Evolutionary conservation across 2,329 filamentous ascomycete species (phyloP).

Genomic region (Geosmithia flava): DNA sequence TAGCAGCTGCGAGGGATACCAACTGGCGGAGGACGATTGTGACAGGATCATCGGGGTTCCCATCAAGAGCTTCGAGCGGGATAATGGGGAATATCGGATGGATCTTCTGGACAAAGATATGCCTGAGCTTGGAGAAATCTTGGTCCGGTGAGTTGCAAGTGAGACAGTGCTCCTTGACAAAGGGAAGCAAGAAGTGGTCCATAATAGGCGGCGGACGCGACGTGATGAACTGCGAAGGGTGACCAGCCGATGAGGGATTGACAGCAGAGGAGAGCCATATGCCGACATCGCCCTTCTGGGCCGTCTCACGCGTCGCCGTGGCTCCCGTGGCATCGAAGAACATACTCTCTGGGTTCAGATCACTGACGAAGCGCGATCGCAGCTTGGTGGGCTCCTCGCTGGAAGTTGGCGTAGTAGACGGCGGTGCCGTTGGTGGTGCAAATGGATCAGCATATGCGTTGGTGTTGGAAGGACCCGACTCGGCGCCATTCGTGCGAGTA

Average conservation of each 20-base stretch:
- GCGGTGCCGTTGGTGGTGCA: neutral
- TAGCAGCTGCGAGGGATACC: constrained; percentile 40
- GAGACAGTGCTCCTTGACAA: constrained; percentile 32
- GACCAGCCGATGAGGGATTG: constrained; percentile 9
- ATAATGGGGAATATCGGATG: constrained; percentile 43
- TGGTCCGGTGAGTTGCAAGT: constrained; percentile 31
- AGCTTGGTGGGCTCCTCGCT: neutral
- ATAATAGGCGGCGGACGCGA: constrained; percentile 23
- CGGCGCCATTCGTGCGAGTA: neutral
- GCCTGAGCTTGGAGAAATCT: constrained; percentile 31
- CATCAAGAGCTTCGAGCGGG: constrained; percentile 20
- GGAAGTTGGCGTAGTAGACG: neutral
- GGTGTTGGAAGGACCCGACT: neutral
- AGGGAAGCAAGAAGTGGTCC: constrained; percentile 26
- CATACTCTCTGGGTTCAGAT: constrained; percentile 47
- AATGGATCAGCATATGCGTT: neutral
- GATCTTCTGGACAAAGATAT: constrained; percentile 36
- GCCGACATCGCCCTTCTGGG: constrained; percentile 40
- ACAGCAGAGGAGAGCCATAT: constrained; percentile 34
- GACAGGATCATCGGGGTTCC: constrained; percentile 16
- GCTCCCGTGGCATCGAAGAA: constrained; percentile 40
- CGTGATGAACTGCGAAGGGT: constrained; percentile 23
- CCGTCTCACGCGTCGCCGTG: constrained; percentile 16
- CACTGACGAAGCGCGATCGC: constrained; percentile 37
- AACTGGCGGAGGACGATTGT: constrained; percentile 37